Conservation (phyloP, 768 basidiomycete species). For the Lyophyllum decastes region DNA sequence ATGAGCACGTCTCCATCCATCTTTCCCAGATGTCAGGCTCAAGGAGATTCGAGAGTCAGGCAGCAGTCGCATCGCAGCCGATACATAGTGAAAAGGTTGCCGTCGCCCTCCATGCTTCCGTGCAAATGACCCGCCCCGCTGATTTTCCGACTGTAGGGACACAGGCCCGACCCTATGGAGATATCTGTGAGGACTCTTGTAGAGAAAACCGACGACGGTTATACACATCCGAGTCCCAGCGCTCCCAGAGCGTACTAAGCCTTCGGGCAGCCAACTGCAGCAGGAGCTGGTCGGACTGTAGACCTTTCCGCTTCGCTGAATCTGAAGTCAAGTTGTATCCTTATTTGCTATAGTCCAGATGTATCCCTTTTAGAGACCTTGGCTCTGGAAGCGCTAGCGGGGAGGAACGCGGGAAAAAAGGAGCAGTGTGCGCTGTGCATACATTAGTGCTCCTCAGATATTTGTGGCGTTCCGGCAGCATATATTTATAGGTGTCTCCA, state of each 20-base stretch:
- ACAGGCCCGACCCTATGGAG: conserved; percentile 12
- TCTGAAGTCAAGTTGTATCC: background rate
- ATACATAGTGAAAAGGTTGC: conserved; percentile 13
- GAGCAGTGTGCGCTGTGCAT: background rate
- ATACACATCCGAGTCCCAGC: background rate
- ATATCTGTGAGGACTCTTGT: conserved; percentile 16
- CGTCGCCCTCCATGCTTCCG: background rate
- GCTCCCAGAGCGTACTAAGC: background rate
- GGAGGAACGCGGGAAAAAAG: background rate
- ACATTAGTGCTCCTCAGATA: too few species aligned
- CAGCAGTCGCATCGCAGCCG: background rate
- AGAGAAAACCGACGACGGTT: conserved; percentile 7
- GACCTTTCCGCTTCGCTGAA: background rate
- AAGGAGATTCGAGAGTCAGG: conserved; percentile 1
- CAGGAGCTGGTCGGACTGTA: too few species aligned
- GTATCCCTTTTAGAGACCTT: background rate
- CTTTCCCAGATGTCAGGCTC: conserved; percentile 36
- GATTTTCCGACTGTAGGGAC: too few species aligned
- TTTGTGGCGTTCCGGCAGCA: background rate
- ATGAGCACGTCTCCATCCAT: conserved; percentile 42
- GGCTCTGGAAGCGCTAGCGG: background rate
- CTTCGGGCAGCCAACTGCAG: too few species aligned
- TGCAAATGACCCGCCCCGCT: too few species aligned
- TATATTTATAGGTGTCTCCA: too few species aligned
- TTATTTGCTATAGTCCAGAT: background rate